Conservation (phyloP, 1,284 basidiomycete genomes). For the Malassezia restricta region DNA sequence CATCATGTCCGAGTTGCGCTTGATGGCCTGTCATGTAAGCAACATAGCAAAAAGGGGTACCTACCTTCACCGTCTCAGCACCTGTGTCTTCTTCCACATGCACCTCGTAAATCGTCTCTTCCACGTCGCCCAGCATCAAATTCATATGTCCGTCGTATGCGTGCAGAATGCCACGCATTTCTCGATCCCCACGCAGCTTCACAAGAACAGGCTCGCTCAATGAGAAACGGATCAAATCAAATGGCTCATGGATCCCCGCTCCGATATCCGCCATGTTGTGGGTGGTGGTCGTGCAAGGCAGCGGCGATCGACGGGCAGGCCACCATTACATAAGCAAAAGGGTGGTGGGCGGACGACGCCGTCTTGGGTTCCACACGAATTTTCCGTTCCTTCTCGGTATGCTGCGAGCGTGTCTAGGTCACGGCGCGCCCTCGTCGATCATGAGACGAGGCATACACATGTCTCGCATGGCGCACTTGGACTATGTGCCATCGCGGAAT, state of each 20-base stretch:
- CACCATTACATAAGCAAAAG: too few species aligned
- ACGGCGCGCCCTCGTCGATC: too few species aligned
- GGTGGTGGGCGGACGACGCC: too few species aligned
- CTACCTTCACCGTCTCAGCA: slow-evolving; percentile 48
- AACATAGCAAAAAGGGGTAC: slow-evolving; percentile 15
- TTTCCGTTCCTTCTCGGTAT: too few species aligned
- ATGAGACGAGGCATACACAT: too few species aligned
- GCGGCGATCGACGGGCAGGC: neutral
- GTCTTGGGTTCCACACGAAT: too few species aligned
- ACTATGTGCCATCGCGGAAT: slow-evolving; percentile 20
- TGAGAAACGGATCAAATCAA: slow-evolving; percentile 90
- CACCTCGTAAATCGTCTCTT: slow-evolving; percentile 55
- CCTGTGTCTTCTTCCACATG: slow-evolving; percentile 48
- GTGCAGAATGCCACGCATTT: slow-evolving; percentile 82
- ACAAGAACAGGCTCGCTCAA: slow-evolving; percentile 91
- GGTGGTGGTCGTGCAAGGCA: neutral
- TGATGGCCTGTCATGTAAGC: slow-evolving; percentile 58
- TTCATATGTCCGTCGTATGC: slow-evolving; percentile 99
- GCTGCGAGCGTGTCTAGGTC: too few species aligned
- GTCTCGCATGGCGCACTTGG: neutral
- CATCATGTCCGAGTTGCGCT: slow-evolving; percentile 91
- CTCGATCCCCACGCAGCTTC: slow-evolving; percentile 87
- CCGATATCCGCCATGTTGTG: slow-evolving; percentile 3
- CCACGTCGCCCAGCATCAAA: slow-evolving; percentile 88
- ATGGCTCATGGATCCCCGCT: slow-evolving; percentile 66